phyloP scores from a whole-genome alignment of 2,329 filamentous ascomycete species.

The Fusarium sp. region DNA sequence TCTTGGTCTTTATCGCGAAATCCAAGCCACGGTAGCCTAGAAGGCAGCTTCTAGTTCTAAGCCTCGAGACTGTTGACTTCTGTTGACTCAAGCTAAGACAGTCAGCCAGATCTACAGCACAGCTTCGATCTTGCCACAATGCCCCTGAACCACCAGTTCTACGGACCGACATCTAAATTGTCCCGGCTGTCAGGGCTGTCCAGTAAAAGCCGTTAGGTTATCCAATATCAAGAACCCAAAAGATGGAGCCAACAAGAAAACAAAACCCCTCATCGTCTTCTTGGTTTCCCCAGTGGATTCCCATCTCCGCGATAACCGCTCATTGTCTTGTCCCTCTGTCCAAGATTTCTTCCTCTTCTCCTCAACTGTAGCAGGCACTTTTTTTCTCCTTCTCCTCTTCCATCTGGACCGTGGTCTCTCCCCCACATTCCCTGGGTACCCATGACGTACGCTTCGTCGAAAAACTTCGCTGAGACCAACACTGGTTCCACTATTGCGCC shows the following conservation, averaged over 20 bases:
- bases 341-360: slow-evolving; percentile 17
- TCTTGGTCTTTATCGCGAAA: background rate
- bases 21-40: background rate
- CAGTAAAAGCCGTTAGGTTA: background rate
- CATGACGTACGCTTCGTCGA: slow-evolving; percentile 28
- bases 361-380: slow-evolving; percentile 6
- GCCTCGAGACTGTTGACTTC: background rate
- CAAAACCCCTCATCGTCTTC: slow-evolving; percentile 24
- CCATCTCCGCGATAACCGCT: slow-evolving; percentile 37
- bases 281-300: background rate
- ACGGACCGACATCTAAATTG: background rate
- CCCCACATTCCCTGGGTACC: slow-evolving; percentile 29
- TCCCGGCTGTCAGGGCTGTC: background rate
- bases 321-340: slow-evolving; percentile 1
- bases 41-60: background rate
- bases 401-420: slow-evolving; percentile 25
- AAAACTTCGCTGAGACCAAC: slow-evolving; percentile 12
- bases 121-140: slow-evolving; percentile 23
- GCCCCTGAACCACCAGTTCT: slow-evolving; percentile 20
- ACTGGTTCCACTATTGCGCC: slow-evolving; percentile 25
- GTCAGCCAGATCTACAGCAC: background rate
- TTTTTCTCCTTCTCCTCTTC: slow-evolving; percentile 15
- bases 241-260: background rate
- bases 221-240: background rate
- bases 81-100: slow-evolving; percentile 24